Conservation (phyloP, 768 basidiomycete species). For the Russula dissimulans region DNA sequence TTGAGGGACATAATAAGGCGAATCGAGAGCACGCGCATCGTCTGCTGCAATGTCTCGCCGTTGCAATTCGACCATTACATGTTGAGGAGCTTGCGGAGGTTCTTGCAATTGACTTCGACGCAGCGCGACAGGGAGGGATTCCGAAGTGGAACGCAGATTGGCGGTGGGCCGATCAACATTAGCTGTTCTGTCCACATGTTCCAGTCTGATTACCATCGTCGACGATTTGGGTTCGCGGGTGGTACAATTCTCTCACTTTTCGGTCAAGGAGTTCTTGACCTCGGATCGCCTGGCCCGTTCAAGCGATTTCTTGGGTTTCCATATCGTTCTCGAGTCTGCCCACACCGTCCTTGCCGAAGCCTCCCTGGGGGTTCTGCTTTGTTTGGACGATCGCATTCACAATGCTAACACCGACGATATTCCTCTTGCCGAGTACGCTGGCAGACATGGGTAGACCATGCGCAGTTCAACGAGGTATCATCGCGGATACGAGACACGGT, state of each 20-base stretch:
- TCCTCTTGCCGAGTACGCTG: background rate
- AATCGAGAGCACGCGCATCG: background rate
- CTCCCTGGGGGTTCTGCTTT: background rate
- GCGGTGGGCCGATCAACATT: background rate
- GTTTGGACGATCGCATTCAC: background rate
- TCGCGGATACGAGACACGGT: background rate
- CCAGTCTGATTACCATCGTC: background rate
- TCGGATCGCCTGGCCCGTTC: background rate
- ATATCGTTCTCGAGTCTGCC: background rate
- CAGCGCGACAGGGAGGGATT: background rate
- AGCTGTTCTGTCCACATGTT: conserved; percentile 1
- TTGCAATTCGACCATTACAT: background rate
- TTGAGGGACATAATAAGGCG: background rate
- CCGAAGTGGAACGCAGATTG: background rate
- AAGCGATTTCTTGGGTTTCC: background rate
- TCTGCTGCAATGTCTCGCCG: conserved; percentile 6
- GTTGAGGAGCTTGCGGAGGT: conserved; percentile 7
- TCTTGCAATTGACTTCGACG: conserved; percentile 6
- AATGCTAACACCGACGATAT: background rate
- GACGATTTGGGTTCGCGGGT: background rate
- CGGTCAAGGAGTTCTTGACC: conserved; percentile 2
- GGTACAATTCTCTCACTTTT: conserved; percentile 8
- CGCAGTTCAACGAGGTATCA: background rate
- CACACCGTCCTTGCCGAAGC: conserved; percentile 1
- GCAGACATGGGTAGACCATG: background rate